These are phyloP conservation scores for Jaltomata sinuosa DNA, from an alignment of 257 asterid species.

Conservation along the genomic window DNA sequence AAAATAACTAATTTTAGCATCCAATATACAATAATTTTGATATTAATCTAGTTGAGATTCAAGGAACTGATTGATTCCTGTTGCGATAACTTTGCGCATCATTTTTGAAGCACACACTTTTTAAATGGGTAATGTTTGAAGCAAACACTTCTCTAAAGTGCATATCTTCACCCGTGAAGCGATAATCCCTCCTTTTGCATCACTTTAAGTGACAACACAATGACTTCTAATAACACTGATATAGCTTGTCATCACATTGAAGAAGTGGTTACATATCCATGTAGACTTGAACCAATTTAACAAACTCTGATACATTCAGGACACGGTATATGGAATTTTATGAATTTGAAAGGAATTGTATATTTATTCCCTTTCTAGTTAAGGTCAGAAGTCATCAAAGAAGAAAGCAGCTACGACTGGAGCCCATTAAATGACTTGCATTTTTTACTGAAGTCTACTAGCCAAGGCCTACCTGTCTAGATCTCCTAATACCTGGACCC, in stretches of 20 bases:
- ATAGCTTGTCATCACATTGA: background rate
- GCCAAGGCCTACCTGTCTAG: background rate
- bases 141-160: background rate
- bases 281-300: background rate
- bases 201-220: background rate
- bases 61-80: background rate
- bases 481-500: background rate
- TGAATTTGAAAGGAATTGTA: background rate
- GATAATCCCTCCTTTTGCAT: background rate
- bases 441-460: background rate
- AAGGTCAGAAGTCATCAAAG: background rate
- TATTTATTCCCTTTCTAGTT: background rate
- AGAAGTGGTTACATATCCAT: background rate
- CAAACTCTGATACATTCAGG: background rate
- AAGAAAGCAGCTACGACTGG: background rate
- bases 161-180: background rate
- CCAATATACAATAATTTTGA: background rate
- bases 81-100: background rate
- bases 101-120: background rate
- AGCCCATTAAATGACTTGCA: background rate
- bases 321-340: background rate
- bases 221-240: background rate
- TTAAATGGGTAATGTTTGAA: background rate
- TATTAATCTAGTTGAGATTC: background rate
- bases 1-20: background rate